phyloP scores from a whole-genome alignment of 257 asterid species.

The Jasminum sambac region DNA sequence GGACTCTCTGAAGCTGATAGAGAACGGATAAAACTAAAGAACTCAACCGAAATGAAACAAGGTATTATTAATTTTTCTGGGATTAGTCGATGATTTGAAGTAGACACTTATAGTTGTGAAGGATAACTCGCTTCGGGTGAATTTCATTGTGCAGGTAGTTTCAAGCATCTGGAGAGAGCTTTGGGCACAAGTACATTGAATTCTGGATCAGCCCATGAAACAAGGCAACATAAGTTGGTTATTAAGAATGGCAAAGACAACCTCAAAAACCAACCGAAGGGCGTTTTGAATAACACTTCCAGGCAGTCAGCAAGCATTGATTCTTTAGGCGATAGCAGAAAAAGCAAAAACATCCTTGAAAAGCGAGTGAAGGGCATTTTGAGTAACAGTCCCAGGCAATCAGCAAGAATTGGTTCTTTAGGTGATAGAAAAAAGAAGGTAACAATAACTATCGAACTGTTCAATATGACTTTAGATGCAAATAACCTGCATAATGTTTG shows the following conservation, averaged over 20 bases:
- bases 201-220: slow-evolving; percentile 32
- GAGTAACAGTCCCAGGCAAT: slow-evolving; percentile 23
- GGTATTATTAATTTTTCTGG: slow-evolving; percentile 31
- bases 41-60: slow-evolving; percentile 36
- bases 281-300: slow-evolving; percentile 25
- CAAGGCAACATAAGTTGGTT: slow-evolving; percentile 29
- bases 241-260: slow-evolving; percentile 33
- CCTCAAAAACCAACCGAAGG: slow-evolving; percentile 23
- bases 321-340: slow-evolving; percentile 26
- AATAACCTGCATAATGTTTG: slow-evolving; percentile 14
- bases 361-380: slow-evolving; percentile 28
- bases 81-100: neutral
- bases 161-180: slow-evolving; percentile 29
- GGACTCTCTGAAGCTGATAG: slow-evolving; percentile 53
- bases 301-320: slow-evolving; percentile 16
- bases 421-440: slow-evolving; percentile 32
- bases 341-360: slow-evolving; percentile 27
- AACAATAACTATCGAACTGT: slow-evolving; percentile 20
- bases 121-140: slow-evolving; percentile 5
- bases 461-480: neutral
- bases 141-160: slow-evolving; percentile 39
- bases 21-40: slow-evolving; percentile 46
- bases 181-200: slow-evolving; percentile 32
- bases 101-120: neutral
- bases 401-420: slow-evolving; percentile 26